Conservation (phyloP, 2,329 filamentous ascomycete species). For the Xylariaceae sp. region DNA sequence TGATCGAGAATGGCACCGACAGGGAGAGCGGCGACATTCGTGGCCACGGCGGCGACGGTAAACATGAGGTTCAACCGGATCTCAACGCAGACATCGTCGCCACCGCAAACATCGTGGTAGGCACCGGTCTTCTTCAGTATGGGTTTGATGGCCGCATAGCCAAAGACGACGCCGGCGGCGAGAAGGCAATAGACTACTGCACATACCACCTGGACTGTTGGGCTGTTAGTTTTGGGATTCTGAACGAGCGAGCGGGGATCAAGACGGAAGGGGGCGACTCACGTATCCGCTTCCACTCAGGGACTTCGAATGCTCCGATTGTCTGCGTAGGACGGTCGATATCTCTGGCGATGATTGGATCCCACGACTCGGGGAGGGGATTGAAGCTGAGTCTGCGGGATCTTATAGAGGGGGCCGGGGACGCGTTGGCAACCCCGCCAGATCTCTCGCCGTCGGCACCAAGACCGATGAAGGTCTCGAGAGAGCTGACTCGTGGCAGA, state of each 20-base stretch:
- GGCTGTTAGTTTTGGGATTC: conserved; percentile 1
- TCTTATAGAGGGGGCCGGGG: conserved; percentile 41
- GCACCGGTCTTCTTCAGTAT: conserved; percentile 68
- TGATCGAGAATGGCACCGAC: conserved; percentile 80
- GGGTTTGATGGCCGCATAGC: conserved; percentile 79
- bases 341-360: conserved; percentile 37
- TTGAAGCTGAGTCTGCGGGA: conserved; percentile 49
- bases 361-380: conserved; percentile 48
- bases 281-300: conserved; percentile 49
- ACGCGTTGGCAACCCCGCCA: conserved; percentile 34
- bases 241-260: not conserved
- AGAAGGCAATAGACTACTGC: conserved; percentile 70
- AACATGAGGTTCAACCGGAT: conserved; percentile 84
- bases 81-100: conserved; percentile 43
- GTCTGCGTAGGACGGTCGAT: conserved; percentile 38
- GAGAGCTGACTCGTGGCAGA: conserved; percentile 46
- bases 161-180: conserved; percentile 74
- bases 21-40: conserved; percentile 80
- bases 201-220: conserved; percentile 59
- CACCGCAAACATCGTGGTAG: conserved; percentile 58
- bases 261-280: conserved; percentile 25
- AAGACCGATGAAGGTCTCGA: conserved; percentile 46
- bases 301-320: conserved; percentile 49
- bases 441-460: conserved; percentile 35
- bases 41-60: conserved; percentile 79